Evolutionary conservation across 73 alveolate genomes (phyloP).

Genomic region (Uronychia binucleata): DNA sequence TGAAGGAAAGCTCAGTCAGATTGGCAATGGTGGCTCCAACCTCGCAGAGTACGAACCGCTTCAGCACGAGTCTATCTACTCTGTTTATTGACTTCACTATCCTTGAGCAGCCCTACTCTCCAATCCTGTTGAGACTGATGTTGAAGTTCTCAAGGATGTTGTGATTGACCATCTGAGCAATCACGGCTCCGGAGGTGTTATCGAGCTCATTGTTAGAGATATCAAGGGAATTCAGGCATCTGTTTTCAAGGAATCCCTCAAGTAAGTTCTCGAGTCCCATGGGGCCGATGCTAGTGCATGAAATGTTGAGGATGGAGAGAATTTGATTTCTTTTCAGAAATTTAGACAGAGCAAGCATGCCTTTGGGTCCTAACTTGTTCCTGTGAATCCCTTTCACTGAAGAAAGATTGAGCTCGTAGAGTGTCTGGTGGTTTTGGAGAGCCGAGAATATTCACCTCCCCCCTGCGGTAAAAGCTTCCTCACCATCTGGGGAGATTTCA

Average conservation of each 20-base stretch:
- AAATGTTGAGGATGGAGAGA: constrained; percentile 16
- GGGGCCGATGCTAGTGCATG: constrained; percentile 11
- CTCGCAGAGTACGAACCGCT: not conserved
- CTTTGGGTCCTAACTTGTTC: constrained; percentile 16
- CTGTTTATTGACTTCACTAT: not conserved
- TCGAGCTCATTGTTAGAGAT: not conserved
- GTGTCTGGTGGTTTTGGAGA: not conserved
- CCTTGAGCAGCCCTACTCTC: not conserved
- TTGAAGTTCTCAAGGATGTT: not conserved
- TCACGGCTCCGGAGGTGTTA: not conserved
- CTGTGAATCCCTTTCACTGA: constrained; percentile 2
- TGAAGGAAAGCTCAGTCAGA: not conserved
- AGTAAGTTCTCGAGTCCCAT: constrained; percentile 9
- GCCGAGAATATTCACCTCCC: not conserved
- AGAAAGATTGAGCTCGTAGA: constrained; percentile 11
- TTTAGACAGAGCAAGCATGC: not conserved
- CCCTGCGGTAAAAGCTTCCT: not conserved
- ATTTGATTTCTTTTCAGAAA: constrained; percentile 3
- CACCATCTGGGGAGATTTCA: not conserved
- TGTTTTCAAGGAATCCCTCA: constrained; percentile 15
- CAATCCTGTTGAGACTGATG: not conserved
- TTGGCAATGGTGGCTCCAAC: not conserved
- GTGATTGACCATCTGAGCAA: not conserved
- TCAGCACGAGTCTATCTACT: not conserved
- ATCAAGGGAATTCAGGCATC: not conserved